Conservation (phyloP, 768 basidiomycete genomes). For the Boletus reticuloceps region DNA sequence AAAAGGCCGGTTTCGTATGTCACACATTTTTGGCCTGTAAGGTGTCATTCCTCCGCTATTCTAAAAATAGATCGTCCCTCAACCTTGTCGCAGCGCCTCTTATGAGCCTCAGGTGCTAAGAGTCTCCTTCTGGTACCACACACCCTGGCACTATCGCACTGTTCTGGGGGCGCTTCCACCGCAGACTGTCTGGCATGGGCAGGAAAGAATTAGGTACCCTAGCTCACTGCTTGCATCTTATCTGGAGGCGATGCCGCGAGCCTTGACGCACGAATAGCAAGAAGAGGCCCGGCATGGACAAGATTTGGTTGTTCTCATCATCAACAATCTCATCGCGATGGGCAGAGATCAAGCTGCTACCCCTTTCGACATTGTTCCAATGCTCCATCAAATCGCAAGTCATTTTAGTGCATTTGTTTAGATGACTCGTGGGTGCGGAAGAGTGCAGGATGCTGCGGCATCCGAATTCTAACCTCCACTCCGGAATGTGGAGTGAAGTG, state of each 20-base stretch:
- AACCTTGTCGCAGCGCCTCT: no score
- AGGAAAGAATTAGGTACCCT: no score
- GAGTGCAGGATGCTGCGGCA: constrained; percentile 84
- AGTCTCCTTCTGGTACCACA: no score
- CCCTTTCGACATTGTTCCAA: constrained; percentile 55
- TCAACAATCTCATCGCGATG: constrained; percentile 64
- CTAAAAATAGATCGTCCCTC: no score
- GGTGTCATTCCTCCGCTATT: no score
- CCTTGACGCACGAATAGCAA: constrained; percentile 62
- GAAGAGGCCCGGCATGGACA: constrained; percentile 61
- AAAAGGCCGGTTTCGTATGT: no score
- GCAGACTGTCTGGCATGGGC: no score
- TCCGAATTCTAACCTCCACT: constrained; percentile 76
- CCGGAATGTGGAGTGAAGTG: constrained; percentile 72
- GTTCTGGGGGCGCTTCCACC: no score
- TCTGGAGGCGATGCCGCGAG: constrained; percentile 79
- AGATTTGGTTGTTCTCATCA: constrained; percentile 56
- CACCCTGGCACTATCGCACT: no score
- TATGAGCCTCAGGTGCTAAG: no score
- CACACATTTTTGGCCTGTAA: no score
- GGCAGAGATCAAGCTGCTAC: constrained; percentile 44
- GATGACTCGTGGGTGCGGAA: constrained; percentile 91
- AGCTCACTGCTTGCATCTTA: constrained; percentile 62
- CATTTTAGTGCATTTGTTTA: constrained; percentile 82
- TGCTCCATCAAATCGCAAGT: constrained; percentile 79